A percentile compares a stretch with the other conserved stretches of the same genome.
Conservation (phyloP, 257 asterid genomes). For the Solanum sejunctum region DNA sequence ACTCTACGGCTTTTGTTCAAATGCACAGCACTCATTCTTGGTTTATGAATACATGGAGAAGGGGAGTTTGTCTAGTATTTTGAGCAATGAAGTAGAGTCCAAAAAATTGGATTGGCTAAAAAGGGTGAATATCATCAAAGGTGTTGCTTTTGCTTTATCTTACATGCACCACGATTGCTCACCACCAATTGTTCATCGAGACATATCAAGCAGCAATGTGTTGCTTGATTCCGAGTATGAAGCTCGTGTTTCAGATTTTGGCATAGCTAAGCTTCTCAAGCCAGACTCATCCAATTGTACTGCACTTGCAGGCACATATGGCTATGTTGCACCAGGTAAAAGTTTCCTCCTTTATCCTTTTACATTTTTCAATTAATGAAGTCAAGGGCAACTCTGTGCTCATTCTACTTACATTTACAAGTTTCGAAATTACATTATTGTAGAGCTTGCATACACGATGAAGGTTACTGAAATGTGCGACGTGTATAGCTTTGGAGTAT, state of each 20-base stretch:
- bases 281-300: slow-evolving; percentile 4
- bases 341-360: neutral
- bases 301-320: slow-evolving; percentile 7
- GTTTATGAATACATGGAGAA: neutral
- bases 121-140: neutral
- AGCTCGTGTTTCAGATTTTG: slow-evolving; percentile 2
- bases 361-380: neutral
- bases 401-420: neutral
- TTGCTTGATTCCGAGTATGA: neutral
- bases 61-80: neutral
- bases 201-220: slow-evolving; percentile 2
- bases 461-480: slow-evolving; percentile 5
- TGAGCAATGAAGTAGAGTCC: neutral
- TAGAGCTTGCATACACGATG: slow-evolving; percentile 8
- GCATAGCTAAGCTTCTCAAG: slow-evolving; percentile 6
- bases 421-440: neutral
- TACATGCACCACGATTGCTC: slow-evolving; percentile 7
- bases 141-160: neutral
- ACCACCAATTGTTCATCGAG: slow-evolving; percentile 3
- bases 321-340: neutral
- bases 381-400: too few species aligned
- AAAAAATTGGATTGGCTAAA: neutral
- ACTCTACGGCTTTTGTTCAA: neutral
- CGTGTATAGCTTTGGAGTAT: slow-evolving; percentile 8
- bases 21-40: slow-evolving; percentile 3